Base-by-base conservation (phyloP, 805 yeast genomes). In the Metschnikowia santaceciliae region DNA sequence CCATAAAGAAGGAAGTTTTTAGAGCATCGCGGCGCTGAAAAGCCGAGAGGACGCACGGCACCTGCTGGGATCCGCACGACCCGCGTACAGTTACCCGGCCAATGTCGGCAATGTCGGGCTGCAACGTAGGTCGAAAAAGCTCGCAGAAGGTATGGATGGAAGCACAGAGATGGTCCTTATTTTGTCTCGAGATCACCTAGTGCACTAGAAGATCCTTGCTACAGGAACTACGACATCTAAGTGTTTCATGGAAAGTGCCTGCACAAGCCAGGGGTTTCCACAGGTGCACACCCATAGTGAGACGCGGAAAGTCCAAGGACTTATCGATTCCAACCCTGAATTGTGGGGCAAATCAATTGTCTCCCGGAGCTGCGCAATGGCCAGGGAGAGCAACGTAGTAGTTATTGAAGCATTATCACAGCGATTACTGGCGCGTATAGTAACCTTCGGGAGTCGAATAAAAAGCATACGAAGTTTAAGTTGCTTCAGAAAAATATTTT, bases 1-100 rank as follows among this genome's bases (percentile, higher is more conserved):
- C 68, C 66, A 43, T 55, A 39, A 19, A 19, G 43, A 23, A 11
- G 23, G 22, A 39, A 37, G 26, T 4, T 11, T 3, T 13, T 6
- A 15, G 8, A 17, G 32, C 36, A 19, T n/a, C 40, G 43, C 39
- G 43, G 22, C n/a, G 32, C 15, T 5, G 34, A 35, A 30, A 45
- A 37, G 37, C 32, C 20, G 3, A 19, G 48, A 32, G 26, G 22
- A 22, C 33, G 47, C 43, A 17, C 39, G 42, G 40, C 47, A 23
- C 34, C 17, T 35, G 3, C 8, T 17, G n/a, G 47, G 14, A 15
- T 7, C 22, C 47, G 47, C 47, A 44, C 47, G 47, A 14, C 45
- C 50, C 14, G 22, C n/a, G 8, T 40, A 34, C 6, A 30, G 50
- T 50, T 50, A 50, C 53, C 50, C 53, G 53, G 32, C 49, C 44